Conservation (phyloP, 2,329 filamentous ascomycete genomes). For the Cercospora sp. region DNA sequence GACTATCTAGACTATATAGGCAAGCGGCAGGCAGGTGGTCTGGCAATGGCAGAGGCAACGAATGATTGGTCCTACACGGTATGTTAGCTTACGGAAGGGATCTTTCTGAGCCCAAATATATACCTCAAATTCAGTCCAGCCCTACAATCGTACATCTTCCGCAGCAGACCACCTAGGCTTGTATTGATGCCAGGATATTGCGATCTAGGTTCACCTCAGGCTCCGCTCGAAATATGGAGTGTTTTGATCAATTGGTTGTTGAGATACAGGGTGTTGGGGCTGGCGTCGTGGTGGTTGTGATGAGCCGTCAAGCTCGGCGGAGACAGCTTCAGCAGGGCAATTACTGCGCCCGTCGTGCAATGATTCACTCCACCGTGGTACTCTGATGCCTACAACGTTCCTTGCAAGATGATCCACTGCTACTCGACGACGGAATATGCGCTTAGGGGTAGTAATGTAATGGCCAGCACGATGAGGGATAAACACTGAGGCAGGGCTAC, state of each 20-base stretch:
- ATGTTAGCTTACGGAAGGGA: neutral
- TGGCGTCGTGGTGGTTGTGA: neutral
- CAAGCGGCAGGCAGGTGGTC: neutral
- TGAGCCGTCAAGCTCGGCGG: neutral
- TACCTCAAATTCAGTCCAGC: neutral
- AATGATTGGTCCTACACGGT: neutral
- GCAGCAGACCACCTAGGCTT: neutral
- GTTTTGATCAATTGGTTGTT: neutral
- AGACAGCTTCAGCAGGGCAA: neutral
- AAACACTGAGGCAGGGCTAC: neutral
- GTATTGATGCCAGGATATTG: neutral
- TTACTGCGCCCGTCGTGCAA: neutral
- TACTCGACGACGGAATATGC: neutral
- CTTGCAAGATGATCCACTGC: neutral
- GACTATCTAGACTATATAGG: neutral
- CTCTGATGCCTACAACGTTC: neutral
- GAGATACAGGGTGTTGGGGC: slow-evolving; percentile 1
- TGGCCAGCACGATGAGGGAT: neutral
- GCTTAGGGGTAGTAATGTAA: neutral
- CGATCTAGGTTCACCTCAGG: neutral
- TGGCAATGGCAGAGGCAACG: neutral
- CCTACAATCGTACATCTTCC: neutral
- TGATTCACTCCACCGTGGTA: neutral
- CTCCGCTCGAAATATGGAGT: neutral
- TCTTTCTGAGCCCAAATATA: neutral